Evolutionary conservation across 2,329 filamentous ascomycete species (phyloP).

Genomic region (Aulographum hederae): DNA sequence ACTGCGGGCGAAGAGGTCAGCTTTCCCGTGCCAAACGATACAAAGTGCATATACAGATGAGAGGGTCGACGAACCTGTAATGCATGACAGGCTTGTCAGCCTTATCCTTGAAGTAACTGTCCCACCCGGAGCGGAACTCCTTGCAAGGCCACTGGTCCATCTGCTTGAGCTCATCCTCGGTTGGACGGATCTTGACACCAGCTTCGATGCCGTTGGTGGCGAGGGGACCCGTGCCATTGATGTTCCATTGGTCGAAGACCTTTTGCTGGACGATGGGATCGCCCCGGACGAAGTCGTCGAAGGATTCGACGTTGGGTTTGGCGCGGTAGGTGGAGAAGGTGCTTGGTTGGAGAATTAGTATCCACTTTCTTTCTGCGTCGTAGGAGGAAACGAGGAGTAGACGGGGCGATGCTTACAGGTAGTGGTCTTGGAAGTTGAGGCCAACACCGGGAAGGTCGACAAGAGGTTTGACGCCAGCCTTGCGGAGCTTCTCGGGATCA

Average conservation of each 20-base stretch:
- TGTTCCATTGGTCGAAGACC: slow-evolving; percentile 61
- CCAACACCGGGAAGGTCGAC: slow-evolving; percentile 57
- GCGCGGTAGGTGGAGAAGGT: slow-evolving; percentile 54
- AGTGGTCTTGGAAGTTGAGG: slow-evolving; percentile 62
- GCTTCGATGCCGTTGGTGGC: slow-evolving; percentile 67
- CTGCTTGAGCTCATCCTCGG: slow-evolving; percentile 43
- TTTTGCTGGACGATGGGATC: slow-evolving; percentile 54
- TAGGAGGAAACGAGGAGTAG: not conserved
- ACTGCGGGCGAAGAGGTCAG: not conserved
- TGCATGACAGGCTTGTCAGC: slow-evolving; percentile 80
- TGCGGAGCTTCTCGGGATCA: slow-evolving; percentile 52
- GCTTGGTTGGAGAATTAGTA: no score
- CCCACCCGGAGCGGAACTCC: slow-evolving; percentile 58
- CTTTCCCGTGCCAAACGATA: slow-evolving; percentile 9
- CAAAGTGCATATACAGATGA: slow-evolving; percentile 57
- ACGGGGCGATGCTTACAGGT: slow-evolving; percentile 27
- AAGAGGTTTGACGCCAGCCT: slow-evolving; percentile 47
- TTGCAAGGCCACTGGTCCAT: slow-evolving; percentile 58
- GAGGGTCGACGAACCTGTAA: no score
- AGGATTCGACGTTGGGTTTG: slow-evolving; percentile 58
- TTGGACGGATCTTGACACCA: slow-evolving; percentile 61
- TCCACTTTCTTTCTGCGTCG: no score
- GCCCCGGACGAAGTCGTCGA: slow-evolving; percentile 64
- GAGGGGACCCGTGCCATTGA: slow-evolving; percentile 60
- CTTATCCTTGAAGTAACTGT: slow-evolving; percentile 70